Percentiles rank a stretch among this genome's conserved stretches.
Evolutionary conservation across 306 rosid species (phyloP).

Genomic region (Quercus ilex): DNA sequence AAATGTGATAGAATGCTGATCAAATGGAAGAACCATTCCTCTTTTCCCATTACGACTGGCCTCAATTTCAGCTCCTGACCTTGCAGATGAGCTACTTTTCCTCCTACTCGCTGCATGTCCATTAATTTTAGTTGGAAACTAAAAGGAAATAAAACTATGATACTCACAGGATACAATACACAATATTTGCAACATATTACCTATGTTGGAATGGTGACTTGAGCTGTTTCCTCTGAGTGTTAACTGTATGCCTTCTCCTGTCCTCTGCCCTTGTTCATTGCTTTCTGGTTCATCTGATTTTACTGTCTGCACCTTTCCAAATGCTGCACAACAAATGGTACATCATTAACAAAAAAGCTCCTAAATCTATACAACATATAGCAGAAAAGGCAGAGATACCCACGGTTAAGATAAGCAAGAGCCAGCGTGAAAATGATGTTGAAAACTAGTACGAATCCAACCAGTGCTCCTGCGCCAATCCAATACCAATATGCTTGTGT

Average conservation of each 20-base stretch:
- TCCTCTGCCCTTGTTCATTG: background rate
- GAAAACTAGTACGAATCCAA: slow-evolving; percentile 31
- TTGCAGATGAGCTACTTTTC: background rate
- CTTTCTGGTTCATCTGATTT: slow-evolving; percentile 18
- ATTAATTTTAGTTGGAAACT: background rate
- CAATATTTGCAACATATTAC: background rate
- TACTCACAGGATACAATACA: background rate
- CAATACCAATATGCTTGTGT: slow-evolving; percentile 38
- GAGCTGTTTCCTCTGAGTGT: background rate
- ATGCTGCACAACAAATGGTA: slow-evolving; percentile 2
- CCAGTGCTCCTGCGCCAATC: slow-evolving; percentile 34
- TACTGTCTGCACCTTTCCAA: slow-evolving; percentile 14
- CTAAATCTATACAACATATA: background rate
- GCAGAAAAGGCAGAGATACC: slow-evolving; percentile 6
- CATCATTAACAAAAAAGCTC: background rate
- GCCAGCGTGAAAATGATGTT: slow-evolving; percentile 26
- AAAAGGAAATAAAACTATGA: background rate
- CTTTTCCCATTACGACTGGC: slow-evolving; percentile 5
- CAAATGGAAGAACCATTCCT: slow-evolving; percentile 59
- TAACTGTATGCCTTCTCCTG: background rate
- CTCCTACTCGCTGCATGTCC: slow-evolving; percentile 13
- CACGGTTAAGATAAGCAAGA: slow-evolving; percentile 30
- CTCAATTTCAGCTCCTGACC: background rate
- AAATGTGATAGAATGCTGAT: slow-evolving; percentile 40
- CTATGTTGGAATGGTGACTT: background rate